Conservation (phyloP, 345 rosid species). For the Gossypium arboreum region DNA sequence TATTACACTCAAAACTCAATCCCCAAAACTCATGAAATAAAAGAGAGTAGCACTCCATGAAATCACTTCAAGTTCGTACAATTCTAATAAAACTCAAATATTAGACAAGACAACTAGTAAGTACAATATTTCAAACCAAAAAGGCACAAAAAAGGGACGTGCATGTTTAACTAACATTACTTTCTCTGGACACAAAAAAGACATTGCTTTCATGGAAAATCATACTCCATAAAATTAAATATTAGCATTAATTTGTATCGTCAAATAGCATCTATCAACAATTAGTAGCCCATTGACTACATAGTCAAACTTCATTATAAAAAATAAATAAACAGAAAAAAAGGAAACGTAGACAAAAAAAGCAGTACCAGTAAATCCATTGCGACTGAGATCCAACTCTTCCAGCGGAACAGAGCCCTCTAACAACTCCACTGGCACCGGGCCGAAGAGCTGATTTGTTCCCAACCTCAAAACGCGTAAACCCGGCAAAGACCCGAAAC, state of each 20-base stretch:
- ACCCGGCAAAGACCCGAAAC: conserved; percentile 49
- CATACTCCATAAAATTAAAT: not conserved
- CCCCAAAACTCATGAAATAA: not conserved
- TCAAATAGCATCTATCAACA: no score
- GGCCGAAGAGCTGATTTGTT: conserved; percentile 60
- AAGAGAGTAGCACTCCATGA: not conserved
- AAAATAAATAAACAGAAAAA: not conserved
- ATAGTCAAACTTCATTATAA: not conserved
- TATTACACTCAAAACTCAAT: not conserved
- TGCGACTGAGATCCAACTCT: conserved; percentile 86
- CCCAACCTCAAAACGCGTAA: conserved; percentile 57
- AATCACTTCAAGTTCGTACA: not conserved
- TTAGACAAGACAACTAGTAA: not conserved
- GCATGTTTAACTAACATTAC: not conserved
- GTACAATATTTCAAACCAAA: not conserved
- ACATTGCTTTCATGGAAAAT: conserved; percentile 3
- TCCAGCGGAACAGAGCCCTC: conserved; percentile 47
- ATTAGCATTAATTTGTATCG: not conserved
- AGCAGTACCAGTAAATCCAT: conserved; percentile 67
- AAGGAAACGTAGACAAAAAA: not conserved
- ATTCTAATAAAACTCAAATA: not conserved
- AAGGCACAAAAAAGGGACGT: not conserved
- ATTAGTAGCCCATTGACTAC: not conserved
- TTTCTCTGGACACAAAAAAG: not conserved
- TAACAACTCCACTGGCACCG: conserved; percentile 56